Evolutionary conservation across 2,329 filamentous ascomycete genomes (phyloP), one percentile per base, ranked within the genome.

Genomic region (Tolypocladium pustulatum): DNA sequence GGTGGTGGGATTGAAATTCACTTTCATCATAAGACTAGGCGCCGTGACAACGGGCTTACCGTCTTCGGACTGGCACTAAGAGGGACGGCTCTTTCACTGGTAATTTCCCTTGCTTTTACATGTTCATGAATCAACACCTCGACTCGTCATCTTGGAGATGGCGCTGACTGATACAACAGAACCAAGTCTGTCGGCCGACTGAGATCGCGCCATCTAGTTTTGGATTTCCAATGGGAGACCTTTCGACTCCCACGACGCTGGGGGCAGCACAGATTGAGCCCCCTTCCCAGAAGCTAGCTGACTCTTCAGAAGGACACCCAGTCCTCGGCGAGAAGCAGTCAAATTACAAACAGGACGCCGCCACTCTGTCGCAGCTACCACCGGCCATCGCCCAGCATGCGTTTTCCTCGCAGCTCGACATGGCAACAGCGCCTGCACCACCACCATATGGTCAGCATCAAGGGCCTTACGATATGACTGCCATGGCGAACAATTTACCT

Each of bases 391-490:
- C 71, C 4, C 73, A 75, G 58, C 72, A 76, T 67, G 66, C 72
- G 3, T 78, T 76, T 62, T 68, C 72, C 22, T 66, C 69, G 36
- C 77, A 79, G 58, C 70, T 75, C 62, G 75, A 77, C 58, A 76
- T 78, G 72, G 62, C 70, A 55, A 67, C 70, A 52, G 67, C 69
- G 41, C 61, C 65, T 17, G 61, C 59, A 38, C 57, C 69, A 41
- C 62, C 65, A 22, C 61, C 60, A 5, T 63, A 59, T 1, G 57
- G 59, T 37, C 64, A 65, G 22, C 17, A 17, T 17, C 64, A 65
- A 54, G 72, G 63, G 5, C 68, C 73, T 9, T 82, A 78, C 67
- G 79, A 78, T 63, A 80, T 82, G 78, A 68, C 64, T 25, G 62
- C 69, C 20, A 74, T 83, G 72, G 69, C 70, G 36, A 75, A 71